phyloP scores from a whole-genome alignment of 768 basidiomycete species.

The Termitomyces sp. region DNA sequence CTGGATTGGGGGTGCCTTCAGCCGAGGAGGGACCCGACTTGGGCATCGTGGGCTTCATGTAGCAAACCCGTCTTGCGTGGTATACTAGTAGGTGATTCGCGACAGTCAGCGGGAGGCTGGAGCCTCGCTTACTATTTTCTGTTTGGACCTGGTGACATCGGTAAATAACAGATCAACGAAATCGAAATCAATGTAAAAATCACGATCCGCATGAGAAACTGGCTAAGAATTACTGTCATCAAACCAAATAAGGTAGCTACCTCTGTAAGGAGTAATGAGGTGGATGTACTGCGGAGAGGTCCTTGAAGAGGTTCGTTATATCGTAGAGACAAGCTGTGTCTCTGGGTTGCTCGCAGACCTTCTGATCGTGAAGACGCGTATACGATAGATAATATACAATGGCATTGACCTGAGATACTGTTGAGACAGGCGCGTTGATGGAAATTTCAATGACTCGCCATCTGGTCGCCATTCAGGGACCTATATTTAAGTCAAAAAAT shows the following conservation, averaged over 20 bases:
- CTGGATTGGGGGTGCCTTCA: conserved; percentile 6
- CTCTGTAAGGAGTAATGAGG: conserved; percentile 25
- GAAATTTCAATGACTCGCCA: conserved; percentile 48
- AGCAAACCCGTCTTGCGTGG: neutral
- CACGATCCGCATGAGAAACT: conserved; percentile 59
- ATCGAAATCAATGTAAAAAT: conserved; percentile 32
- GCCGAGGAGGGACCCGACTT: conserved; percentile 2
- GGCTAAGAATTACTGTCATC: conserved; percentile 57
- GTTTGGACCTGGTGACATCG: conserved; percentile 3
- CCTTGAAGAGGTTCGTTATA: conserved; percentile 18
- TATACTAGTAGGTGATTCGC: neutral
- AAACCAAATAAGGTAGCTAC: conserved; percentile 40
- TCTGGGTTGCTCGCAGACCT: conserved; percentile 45
- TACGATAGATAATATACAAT: neutral
- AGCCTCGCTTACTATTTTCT: neutral
- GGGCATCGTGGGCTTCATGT: conserved; percentile 3
- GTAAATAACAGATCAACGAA: neutral
- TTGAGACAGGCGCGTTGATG: conserved; percentile 28
- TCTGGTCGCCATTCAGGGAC: conserved; percentile 31
- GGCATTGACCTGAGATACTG: neutral
- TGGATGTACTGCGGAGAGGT: neutral
- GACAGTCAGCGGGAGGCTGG: neutral
- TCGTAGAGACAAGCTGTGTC: conserved; percentile 80
- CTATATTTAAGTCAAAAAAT: conserved; percentile 49
- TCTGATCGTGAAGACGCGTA: conserved; percentile 79